phyloP scores from a whole-genome alignment of 257 asterid species.

The Nicotiana sylvestris region DNA sequence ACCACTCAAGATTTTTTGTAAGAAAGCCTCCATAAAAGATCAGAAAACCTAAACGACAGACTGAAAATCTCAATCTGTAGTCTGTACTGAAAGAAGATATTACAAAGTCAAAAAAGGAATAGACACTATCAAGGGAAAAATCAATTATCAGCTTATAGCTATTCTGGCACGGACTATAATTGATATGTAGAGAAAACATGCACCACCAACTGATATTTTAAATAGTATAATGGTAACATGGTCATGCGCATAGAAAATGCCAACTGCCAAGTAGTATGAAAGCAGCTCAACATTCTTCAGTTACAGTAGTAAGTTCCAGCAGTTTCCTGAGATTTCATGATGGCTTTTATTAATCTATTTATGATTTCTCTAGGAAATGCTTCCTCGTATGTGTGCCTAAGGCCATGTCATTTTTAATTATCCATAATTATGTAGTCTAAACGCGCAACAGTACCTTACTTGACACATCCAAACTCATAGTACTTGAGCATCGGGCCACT shows the following conservation, averaged over 20 bases:
- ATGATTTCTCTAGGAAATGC: neutral
- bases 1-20: neutral
- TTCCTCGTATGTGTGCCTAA: neutral
- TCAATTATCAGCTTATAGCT: neutral
- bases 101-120: neutral
- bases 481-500: neutral
- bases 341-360: neutral
- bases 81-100: neutral
- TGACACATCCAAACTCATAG: neutral
- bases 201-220: neutral
- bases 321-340: neutral
- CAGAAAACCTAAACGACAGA: neutral
- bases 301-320: neutral
- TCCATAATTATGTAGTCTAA: neutral
- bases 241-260: neutral
- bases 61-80: neutral
- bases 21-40: neutral
- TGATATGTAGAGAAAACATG: neutral
- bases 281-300: neutral
- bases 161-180: neutral
- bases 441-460: neutral
- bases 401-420: neutral
- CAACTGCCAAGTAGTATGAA: neutral
- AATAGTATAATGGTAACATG: neutral
- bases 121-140: neutral